A percentile compares a stretch with the other conserved stretches of the same genome.
Conservation (phyloP, 169 alveolate species). For the Cryptosporidium baileyi region DNA sequence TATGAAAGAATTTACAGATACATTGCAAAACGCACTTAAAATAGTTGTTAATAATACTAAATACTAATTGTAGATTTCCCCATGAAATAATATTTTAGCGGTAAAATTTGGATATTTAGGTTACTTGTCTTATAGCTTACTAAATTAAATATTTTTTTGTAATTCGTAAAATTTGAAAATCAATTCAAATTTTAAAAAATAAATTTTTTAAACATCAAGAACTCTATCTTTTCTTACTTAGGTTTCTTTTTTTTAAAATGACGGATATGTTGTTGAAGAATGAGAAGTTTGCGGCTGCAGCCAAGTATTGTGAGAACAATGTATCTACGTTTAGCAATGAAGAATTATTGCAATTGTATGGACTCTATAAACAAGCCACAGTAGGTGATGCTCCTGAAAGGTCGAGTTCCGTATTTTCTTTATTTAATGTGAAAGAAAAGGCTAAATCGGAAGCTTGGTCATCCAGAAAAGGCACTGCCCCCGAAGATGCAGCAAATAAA, state of each 20-base stretch:
- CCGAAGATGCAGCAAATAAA: conserved; percentile 80
- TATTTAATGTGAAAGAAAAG: conserved; percentile 80
- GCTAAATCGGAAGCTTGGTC: conserved; percentile 88
- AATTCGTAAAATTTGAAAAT: neutral
- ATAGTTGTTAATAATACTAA: conserved; percentile 52
- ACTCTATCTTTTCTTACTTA: neutral
- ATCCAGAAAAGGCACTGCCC: conserved; percentile 76
- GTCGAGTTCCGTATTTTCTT: conserved; percentile 79
- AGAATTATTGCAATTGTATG: conserved; percentile 78
- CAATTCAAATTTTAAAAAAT: neutral
- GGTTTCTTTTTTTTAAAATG: neutral
- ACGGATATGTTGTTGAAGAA: conserved; percentile 24
- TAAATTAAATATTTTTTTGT: too few relatives aligned
- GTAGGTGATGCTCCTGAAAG: conserved; percentile 80
- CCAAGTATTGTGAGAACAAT: conserved; percentile 50
- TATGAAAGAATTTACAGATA: conserved; percentile 57
- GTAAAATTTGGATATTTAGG: too few relatives aligned
- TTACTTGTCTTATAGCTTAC: too few relatives aligned
- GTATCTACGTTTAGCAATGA: conserved; percentile 73
- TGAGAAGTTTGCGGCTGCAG: conserved; percentile 44
- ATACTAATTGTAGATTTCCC: neutral
- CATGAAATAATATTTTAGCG: too few relatives aligned
- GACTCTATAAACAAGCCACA: conserved; percentile 82
- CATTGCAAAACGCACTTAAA: conserved; percentile 63
- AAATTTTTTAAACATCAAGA: neutral